Base-by-base conservation (phyloP, 75 land plant species). In the Cupressus sempervirens region DNA sequence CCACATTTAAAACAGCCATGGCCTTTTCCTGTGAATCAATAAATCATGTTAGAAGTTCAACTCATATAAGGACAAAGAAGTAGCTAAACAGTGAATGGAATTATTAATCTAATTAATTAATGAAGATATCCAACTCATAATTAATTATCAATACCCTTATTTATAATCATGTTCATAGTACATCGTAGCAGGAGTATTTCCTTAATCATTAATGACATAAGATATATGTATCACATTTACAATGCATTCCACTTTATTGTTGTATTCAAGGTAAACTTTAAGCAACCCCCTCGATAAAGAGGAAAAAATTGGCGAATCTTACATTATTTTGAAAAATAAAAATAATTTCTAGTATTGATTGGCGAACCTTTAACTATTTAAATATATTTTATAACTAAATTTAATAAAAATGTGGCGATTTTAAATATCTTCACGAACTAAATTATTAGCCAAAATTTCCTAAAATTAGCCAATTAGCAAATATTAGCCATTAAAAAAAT, bases 1-100 rank as follows among this genome's bases (percentile, higher is more conserved):
- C 99, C 99, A 91, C 96, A 95, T 85, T 95, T 97, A 88, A 94
- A 96, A 91, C 96, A 97, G 52, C 95, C 97, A 76, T 52, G 83
- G 62, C 87, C 92, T 87, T 86, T 84, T 45, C 85, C 87, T 34
- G 87, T 72, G 73, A 76, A 89, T 34, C 35, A 34, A 82, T 48
- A 82, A 20, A 82, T 8, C 23, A 82, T 82, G 38, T 82, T 16
- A 16, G 2, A 7, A 58, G n/a, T 82, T 82, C 35, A 50, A 48
- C n/a, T 1, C 10, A 32, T 30, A 30, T 30, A 30, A 70, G 35
- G 20, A 23, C 67, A 58, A 58, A 23, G 67, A 58, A 32, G 35
- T 14, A 70, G 14, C 74, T 70, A 70, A 30, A 70, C 9, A 26
- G 72, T 26, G 34, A 29, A 29, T 23, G 74, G 74, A 70, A 70